phyloP scores from a whole-genome alignment of 1,284 basidiomycete genomes.

The Trichosporon coremiiforme region DNA sequence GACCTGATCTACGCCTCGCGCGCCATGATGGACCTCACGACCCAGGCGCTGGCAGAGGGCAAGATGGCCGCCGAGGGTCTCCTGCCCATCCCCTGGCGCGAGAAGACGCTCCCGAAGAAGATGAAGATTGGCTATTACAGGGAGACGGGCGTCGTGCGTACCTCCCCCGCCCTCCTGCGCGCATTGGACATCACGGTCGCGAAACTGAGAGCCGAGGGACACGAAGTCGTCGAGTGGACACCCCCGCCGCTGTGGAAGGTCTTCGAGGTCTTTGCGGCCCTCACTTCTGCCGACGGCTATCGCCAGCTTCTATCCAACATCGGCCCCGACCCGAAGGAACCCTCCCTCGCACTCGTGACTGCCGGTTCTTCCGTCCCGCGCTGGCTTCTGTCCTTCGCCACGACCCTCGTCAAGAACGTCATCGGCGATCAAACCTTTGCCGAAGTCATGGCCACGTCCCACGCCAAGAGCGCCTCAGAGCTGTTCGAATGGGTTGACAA shows the following conservation, averaged over 20 bases:
- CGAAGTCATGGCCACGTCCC: conserved; percentile 56
- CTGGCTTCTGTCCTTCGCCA: conserved; percentile 61
- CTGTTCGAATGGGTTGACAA: conserved; percentile 64
- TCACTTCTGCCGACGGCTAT: conserved; percentile 77
- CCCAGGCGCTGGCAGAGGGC: conserved; percentile 51
- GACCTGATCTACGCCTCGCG: conserved; percentile 66
- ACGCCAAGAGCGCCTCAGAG: conserved; percentile 63
- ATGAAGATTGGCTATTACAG: conserved; percentile 60
- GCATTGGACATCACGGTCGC: conserved; percentile 76
- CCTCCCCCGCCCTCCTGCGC: conserved; percentile 75
- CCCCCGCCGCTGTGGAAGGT: conserved; percentile 55
- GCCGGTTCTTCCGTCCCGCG: conserved; percentile 67
- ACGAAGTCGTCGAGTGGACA: conserved; percentile 72
- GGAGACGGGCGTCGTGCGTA: conserved; percentile 35
- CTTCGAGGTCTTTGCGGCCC: conserved; percentile 63
- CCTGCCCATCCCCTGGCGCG: conserved; percentile 67
- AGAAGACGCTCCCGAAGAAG: conserved; percentile 64
- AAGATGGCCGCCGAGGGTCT: conserved; percentile 64
- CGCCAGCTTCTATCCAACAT: conserved; percentile 68
- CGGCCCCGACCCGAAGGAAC: conserved; percentile 68
- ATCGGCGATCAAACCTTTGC: conserved; percentile 65
- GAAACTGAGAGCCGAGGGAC: conserved; percentile 68
- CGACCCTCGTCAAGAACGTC: conserved; percentile 61
- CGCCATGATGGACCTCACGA: conserved; percentile 60
- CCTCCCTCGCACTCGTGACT: conserved; percentile 54